Conservation (phyloP, 441 rosid species). For the Syzygium syzygioides region DNA sequence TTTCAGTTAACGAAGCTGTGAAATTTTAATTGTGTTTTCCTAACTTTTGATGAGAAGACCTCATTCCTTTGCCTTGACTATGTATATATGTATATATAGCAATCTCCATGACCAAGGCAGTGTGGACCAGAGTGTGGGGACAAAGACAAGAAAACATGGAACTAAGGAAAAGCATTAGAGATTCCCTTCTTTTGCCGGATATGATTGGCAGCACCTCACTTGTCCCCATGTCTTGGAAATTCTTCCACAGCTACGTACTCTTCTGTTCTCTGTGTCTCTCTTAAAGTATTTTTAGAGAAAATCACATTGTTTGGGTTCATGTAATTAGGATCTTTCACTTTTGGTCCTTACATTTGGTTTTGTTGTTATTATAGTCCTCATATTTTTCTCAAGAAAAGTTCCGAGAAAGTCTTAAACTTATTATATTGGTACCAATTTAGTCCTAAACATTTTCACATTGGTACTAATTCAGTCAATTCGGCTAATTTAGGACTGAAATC, state of each 20-base stretch:
- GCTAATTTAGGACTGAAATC: no score
- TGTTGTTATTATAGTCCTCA: neutral
- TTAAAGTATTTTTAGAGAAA: neutral
- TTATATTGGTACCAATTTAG: no score
- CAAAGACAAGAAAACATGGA: neutral
- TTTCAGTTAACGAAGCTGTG: neutral
- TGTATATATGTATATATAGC: neutral
- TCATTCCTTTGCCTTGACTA: neutral
- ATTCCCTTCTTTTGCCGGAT: neutral
- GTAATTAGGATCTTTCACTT: neutral
- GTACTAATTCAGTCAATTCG: no score
- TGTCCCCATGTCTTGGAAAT: neutral
- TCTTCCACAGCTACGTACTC: neutral
- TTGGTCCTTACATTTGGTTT: neutral
- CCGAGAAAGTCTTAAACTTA: no score
- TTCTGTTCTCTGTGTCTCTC: neutral
- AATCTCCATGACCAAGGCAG: neutral
- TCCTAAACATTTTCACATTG: no score
- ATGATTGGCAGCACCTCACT: neutral
- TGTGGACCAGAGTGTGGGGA: slow-evolving; percentile 17
- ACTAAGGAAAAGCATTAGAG: neutral
- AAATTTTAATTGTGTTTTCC: neutral
- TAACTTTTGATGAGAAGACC: neutral
- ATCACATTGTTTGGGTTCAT: neutral
- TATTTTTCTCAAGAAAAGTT: neutral